Evolutionary conservation across 345 rosid genomes (phyloP).

Genomic region (Syzygium grande): DNA sequence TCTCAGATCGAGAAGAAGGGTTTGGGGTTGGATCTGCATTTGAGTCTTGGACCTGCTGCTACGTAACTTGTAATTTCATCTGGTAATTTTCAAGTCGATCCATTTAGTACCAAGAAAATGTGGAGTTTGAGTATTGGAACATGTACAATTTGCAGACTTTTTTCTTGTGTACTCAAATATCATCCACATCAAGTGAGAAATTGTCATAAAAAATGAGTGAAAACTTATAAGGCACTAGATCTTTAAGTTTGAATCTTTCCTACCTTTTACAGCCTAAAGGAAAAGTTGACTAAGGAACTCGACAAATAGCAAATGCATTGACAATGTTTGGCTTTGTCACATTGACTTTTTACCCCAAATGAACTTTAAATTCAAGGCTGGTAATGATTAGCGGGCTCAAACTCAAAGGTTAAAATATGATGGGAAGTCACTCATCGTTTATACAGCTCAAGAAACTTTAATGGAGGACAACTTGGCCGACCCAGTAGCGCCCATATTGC

Average conservation of each 20-base stretch:
- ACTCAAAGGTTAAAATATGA: background rate
- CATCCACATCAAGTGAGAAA: background rate
- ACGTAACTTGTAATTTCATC: slow-evolving; percentile 9
- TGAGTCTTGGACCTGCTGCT: slow-evolving; percentile 64
- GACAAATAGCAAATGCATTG: background rate
- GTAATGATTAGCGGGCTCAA: background rate
- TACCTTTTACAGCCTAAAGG: background rate
- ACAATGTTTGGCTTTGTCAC: background rate
- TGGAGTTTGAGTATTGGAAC: background rate
- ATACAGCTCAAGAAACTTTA: background rate
- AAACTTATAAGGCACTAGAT: background rate
- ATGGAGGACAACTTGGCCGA: background rate
- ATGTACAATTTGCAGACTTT: background rate
- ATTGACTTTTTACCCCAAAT: background rate
- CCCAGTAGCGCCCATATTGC: background rate
- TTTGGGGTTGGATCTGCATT: slow-evolving; percentile 68
- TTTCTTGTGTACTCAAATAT: background rate
- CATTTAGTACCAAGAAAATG: background rate
- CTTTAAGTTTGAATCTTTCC: background rate
- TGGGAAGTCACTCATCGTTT: background rate
- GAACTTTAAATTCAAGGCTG: background rate
- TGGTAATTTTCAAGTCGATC: background rate
- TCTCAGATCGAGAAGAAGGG: slow-evolving; percentile 23
- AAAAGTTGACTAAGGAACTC: background rate
- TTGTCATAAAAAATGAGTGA: background rate